phyloP scores from a whole-genome alignment of 495 filamentous ascomycete species.

The Amniculicola lignicola region DNA sequence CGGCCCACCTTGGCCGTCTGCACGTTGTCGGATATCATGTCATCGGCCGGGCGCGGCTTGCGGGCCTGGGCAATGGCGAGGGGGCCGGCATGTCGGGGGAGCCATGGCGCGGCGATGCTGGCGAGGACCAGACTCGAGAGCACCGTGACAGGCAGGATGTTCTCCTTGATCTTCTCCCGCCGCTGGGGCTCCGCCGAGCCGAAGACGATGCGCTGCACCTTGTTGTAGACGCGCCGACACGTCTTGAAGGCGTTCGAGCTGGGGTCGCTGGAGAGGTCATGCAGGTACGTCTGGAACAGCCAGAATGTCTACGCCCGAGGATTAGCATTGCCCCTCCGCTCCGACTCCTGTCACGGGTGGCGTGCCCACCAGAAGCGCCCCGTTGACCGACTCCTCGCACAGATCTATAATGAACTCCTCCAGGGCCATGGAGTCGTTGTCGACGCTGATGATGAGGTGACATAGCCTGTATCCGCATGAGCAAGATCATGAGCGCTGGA shows the following conservation, averaged over 20 bases:
- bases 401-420: slow-evolving; percentile 77
- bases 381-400: slow-evolving; percentile 75
- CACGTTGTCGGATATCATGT: slow-evolving; percentile 54
- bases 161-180: slow-evolving; percentile 70
- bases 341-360: slow-evolving; percentile 10
- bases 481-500: slow-evolving; percentile 4
- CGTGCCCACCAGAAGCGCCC: slow-evolving; percentile 63
- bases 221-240: slow-evolving; percentile 72
- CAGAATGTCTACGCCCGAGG: slow-evolving; percentile 63
- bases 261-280: slow-evolving; percentile 66
- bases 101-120: slow-evolving; percentile 51
- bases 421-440: slow-evolving; percentile 80
- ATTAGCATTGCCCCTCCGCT: slow-evolving; percentile 10
- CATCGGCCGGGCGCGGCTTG: slow-evolving; percentile 57
- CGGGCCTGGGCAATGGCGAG: slow-evolving; percentile 71
- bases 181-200: slow-evolving; percentile 58
- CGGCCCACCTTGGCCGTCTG: slow-evolving; percentile 52
- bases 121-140: slow-evolving; percentile 68
- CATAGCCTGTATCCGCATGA: slow-evolving; percentile 51
- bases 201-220: slow-evolving; percentile 76
- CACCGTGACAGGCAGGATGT: slow-evolving; percentile 67
- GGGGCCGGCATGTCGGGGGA: slow-evolving; percentile 57
- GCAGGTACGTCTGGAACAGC: slow-evolving; percentile 78
- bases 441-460: slow-evolving; percentile 72
- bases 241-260: slow-evolving; percentile 67